A percentile compares a stretch with the other conserved stretches of the same genome.
Conservation (phyloP, 2,329 filamentous ascomycete species). For the Alternaria incomplexa region DNA sequence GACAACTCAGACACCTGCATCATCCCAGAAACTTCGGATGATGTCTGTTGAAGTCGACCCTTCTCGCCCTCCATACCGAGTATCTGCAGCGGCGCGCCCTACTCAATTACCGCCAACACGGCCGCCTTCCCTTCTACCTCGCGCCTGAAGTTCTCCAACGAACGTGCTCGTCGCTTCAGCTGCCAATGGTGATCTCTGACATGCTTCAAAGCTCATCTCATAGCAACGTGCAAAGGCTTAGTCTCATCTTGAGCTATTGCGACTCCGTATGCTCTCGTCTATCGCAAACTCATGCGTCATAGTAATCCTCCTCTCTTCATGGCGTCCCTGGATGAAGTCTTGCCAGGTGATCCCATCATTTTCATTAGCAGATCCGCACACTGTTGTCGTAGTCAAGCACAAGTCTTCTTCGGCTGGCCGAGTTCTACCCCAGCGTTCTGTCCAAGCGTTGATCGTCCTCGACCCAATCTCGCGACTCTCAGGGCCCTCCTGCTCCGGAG, state of each 20-base stretch:
- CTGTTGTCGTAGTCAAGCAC: background rate
- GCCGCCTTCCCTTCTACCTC: background rate
- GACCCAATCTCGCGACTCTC: background rate
- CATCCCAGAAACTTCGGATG: background rate
- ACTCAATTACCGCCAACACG: background rate
- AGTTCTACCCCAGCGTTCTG: background rate
- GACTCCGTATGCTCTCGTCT: background rate
- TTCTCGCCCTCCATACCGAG: background rate
- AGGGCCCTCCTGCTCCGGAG: background rate
- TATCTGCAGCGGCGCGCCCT: background rate
- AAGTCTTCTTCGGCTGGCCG: background rate
- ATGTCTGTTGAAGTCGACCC: background rate
- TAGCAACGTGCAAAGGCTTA: background rate
- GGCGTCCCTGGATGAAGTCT: background rate
- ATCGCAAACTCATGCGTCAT: background rate
- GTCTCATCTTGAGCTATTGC: background rate
- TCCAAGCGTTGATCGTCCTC: background rate
- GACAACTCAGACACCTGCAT: background rate
- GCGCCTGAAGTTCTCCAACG: background rate
- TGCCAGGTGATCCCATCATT: background rate
- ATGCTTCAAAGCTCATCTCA: background rate
- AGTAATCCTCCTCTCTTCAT: background rate
- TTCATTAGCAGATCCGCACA: conserved; percentile 2
- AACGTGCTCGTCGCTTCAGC: background rate
- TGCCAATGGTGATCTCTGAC: background rate